Evolutionary conservation across 495 filamentous ascomycete species (phyloP).

Genomic region (Talaromyces borbonicus): DNA sequence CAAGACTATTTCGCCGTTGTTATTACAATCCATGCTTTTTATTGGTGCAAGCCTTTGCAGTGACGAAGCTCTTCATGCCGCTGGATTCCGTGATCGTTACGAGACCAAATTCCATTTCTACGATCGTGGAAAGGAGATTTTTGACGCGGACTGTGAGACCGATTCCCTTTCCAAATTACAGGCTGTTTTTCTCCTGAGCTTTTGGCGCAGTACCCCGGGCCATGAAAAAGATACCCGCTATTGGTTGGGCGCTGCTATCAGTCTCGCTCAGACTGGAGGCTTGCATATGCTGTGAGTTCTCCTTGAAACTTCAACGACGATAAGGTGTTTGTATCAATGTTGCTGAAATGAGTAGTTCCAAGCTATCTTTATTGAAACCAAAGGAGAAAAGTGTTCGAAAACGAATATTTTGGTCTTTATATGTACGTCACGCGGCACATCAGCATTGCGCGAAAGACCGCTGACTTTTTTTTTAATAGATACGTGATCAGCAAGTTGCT

Average conservation of each 20-base stretch:
- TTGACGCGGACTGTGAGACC: conserved; percentile 32
- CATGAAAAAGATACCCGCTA: conserved; percentile 33
- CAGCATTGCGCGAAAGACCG: conserved; percentile 7
- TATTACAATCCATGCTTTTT: conserved; percentile 34
- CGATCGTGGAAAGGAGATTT: conserved; percentile 32
- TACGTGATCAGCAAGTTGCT: conserved; percentile 33
- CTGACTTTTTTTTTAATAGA: conserved; percentile 11
- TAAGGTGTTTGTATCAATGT: neutral
- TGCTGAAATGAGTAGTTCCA: conserved; percentile 16
- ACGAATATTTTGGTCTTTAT: conserved; percentile 40
- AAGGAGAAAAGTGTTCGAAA: conserved; percentile 30
- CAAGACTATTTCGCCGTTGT: conserved; percentile 25
- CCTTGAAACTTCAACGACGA: too few relatives aligned
- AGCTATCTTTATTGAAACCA: conserved; percentile 22
- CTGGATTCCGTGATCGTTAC: conserved; percentile 26
- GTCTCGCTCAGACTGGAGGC: conserved; percentile 33
- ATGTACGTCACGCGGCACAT: conserved; percentile 17
- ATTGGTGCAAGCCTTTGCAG: conserved; percentile 34
- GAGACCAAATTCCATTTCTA: conserved; percentile 32
- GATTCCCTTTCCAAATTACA: conserved; percentile 28
- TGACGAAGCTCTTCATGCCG: conserved; percentile 19
- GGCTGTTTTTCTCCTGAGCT: conserved; percentile 36
- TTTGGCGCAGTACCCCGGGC: conserved; percentile 29
- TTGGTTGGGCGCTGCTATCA: conserved; percentile 33
- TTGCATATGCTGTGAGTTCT: conserved; percentile 34